Conservation (phyloP, 192 early-diverging fungal genomes). For the Spinellus fusiger region DNA sequence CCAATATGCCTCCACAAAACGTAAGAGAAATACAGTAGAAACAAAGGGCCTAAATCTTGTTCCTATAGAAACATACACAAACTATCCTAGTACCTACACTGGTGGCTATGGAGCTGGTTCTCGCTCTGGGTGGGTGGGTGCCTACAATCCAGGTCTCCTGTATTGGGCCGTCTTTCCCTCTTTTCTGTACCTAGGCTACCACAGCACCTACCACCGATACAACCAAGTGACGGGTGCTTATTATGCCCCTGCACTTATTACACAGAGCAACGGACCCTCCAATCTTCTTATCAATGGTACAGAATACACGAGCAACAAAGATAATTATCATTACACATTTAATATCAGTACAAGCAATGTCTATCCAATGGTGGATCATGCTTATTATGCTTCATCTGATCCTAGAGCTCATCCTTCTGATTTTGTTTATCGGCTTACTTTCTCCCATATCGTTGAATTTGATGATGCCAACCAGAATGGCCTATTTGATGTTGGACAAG, state of each 20-base stretch:
- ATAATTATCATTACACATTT: slow-evolving; percentile 24
- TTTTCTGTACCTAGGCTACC: slow-evolving; percentile 24
- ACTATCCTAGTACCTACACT: slow-evolving; percentile 21
- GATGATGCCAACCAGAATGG: slow-evolving; percentile 30
- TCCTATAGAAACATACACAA: slow-evolving; percentile 11
- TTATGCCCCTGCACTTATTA: slow-evolving; percentile 23
- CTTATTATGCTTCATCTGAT: slow-evolving; percentile 27
- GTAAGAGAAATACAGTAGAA: slow-evolving; percentile 2
- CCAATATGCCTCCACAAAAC: slow-evolving; percentile 3
- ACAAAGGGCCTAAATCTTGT: not conserved
- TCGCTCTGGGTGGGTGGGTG: slow-evolving; percentile 24
- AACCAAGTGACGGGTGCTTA: slow-evolving; percentile 22
- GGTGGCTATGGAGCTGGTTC: slow-evolving; percentile 18
- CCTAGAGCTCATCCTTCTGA: slow-evolving; percentile 18
- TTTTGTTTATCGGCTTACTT: slow-evolving; percentile 23
- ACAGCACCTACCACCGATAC: slow-evolving; percentile 22
- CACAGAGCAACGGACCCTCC: slow-evolving; percentile 1
- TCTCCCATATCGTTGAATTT: slow-evolving; percentile 28
- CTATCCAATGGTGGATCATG: slow-evolving; percentile 15
- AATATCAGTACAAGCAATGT: slow-evolving; percentile 14
- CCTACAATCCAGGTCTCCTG: slow-evolving; percentile 20
- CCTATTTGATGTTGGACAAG: slow-evolving; percentile 17
- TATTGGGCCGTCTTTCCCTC: slow-evolving; percentile 25
- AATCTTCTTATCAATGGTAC: slow-evolving; percentile 29
- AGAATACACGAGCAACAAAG: slow-evolving; percentile 10